Conservation (phyloP, 768 basidiomycete species). For the Pleurotus tuoliensis region DNA sequence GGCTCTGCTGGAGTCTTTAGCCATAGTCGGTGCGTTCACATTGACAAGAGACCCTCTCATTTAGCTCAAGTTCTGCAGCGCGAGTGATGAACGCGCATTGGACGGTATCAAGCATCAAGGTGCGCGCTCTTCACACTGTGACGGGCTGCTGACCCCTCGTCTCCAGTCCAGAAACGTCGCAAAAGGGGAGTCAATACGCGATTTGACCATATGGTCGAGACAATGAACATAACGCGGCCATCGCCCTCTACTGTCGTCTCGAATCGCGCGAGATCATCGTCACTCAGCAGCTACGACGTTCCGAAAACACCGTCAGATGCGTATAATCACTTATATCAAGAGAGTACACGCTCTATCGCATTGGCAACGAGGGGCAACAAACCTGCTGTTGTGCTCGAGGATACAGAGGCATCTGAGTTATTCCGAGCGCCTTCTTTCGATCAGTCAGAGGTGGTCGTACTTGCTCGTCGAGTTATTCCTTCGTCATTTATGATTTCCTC, state of each 20-base stretch:
- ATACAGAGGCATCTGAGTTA: neutral
- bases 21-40: constrained; percentile 13
- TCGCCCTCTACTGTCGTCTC: constrained; percentile 16
- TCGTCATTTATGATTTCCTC: neutral
- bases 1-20: constrained; percentile 15
- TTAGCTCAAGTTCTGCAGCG: constrained; percentile 9
- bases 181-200: constrained; percentile 53
- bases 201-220: constrained; percentile 66
- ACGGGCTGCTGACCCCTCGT: too few relatives aligned
- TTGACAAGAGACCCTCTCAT: too few relatives aligned
- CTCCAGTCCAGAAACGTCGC: constrained; percentile 35
- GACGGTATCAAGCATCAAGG: neutral
- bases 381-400: too few relatives aligned
- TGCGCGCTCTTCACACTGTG: neutral
- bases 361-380: too few relatives aligned
- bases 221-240: constrained; percentile 41
- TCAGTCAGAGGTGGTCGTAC: too few relatives aligned
- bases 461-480: neutral
- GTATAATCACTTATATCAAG: constrained; percentile 27
- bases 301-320: constrained; percentile 39
- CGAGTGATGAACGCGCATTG: constrained; percentile 11
- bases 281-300: constrained; percentile 35
- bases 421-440: neutral
- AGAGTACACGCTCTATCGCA: too few relatives aligned
- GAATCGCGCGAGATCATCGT: constrained; percentile 38